phyloP scores from a whole-genome alignment of 768 basidiomycete genomes.

The Pholiota conissans region DNA sequence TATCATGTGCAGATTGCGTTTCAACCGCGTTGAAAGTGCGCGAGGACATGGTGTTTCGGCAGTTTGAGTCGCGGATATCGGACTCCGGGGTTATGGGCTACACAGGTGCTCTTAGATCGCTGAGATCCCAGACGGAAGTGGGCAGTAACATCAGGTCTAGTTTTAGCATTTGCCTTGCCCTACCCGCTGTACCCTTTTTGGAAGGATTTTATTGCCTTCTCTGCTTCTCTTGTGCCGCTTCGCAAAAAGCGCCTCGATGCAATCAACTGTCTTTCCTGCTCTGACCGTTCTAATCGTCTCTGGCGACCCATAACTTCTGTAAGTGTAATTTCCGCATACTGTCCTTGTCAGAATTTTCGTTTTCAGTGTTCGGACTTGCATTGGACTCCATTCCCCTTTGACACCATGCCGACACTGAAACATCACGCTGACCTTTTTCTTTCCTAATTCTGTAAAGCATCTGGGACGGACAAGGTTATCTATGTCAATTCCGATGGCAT shows the following conservation, averaged over 20 bases:
- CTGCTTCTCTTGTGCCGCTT: constrained; percentile 22
- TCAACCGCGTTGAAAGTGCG: background rate
- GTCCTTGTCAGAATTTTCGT: constrained; percentile 4
- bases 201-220: constrained; percentile 18
- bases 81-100: background rate
- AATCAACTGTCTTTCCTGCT: constrained; percentile 14
- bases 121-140: background rate
- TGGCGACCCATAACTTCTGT: constrained; percentile 10
- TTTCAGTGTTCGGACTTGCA: background rate
- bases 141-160: background rate
- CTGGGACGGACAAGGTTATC: background rate
- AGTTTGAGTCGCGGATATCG: background rate
- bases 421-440: constrained; percentile 5
- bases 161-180: constrained; percentile 12
- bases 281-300: constrained; percentile 16
- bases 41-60: background rate
- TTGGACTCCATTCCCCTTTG: constrained; percentile 2
- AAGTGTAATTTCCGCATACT: constrained; percentile 20
- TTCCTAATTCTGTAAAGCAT: background rate
- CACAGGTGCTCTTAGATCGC: background rate
- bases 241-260: constrained; percentile 16
- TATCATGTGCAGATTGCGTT: background rate
- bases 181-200: constrained; percentile 14
- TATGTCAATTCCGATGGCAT: constrained; percentile 10
- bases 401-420: constrained; percentile 1